Base-by-base conservation (phyloP, 345 rosid genomes). In the Orychophragmus violaceus region DNA sequence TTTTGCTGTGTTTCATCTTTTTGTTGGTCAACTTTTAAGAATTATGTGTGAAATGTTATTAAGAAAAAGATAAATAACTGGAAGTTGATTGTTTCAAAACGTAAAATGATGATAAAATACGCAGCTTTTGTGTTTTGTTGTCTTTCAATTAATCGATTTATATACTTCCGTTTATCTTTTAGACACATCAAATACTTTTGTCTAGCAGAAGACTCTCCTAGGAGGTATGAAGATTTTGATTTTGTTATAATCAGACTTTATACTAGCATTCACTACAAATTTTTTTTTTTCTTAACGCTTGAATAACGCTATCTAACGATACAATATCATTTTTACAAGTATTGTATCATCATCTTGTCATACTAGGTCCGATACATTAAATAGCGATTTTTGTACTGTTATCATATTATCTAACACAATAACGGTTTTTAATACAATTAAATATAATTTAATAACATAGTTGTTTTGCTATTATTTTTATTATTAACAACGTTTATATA, bases 181-280 rank as follows among this genome's bases (percentile, higher is more conserved):
- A 24, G 46, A 53, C 33, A 42, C 56, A 8, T 1, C 68, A 44
- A 4, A 16, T 35, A 57, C 76, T 72, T 72, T 72, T 64, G 76
- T 72, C 64, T 42, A 41, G 5, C 27, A 36, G 60, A 72, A 57
- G 76, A 36, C 76, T 48, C 76, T 72, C 70, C 76, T 72, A 72
- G 44, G 71, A 71, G 58, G 45, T 12, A 55, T 69, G 57, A 46
- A 63, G 63, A 44, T 54, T 44, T 54, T 52, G 44, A 10, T 70
- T 70, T 50, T 52, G 60, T 16, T 49, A 42, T 52, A 17, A 62
- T 42, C 63, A 23, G 13, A 8, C 57, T 62, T 62, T 19, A 41
- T 22, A 32, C 49, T 3, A 29, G 8, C 58, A 35, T 23, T 16
- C n/a, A n/a, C n/a, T n/a, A n/a, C n/a, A n/a, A n/a, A n/a, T n/a